Evolutionary conservation across 495 filamentous ascomycete species (phyloP).

Genomic region (Penicillium coffeae): DNA sequence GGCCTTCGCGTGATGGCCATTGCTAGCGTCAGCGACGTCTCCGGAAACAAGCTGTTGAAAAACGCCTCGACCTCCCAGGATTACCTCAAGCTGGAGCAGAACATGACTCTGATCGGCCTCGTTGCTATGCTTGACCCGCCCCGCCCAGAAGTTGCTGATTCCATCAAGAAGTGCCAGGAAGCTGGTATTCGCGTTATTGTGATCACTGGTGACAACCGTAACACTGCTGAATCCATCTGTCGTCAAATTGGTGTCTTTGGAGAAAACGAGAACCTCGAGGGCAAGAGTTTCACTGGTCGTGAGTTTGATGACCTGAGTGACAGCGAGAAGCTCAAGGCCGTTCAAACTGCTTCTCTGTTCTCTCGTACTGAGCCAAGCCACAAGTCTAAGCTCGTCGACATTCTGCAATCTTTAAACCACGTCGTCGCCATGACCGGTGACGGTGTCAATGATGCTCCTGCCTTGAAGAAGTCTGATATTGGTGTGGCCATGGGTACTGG

Average conservation of each 20-base stretch:
- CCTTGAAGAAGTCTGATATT: constrained; percentile 97
- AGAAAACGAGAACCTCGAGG: constrained; percentile 71
- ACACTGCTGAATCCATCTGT: constrained; percentile 96
- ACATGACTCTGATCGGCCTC: constrained; percentile 89
- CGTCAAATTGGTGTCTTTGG: constrained; percentile 95
- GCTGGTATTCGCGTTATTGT: constrained; percentile 97
- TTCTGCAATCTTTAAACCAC: constrained; percentile 87
- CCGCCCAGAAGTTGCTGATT: constrained; percentile 83
- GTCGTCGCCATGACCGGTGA: constrained; percentile 99
- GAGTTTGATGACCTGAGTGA: constrained; percentile 88
- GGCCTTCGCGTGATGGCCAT: constrained; percentile 95
- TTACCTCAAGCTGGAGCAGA: constrained; percentile 83
- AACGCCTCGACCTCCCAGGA: constrained; percentile 77
- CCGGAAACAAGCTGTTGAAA: constrained; percentile 62
- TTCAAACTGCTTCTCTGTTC: constrained; percentile 84
- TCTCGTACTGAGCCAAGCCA: constrained; percentile 95
- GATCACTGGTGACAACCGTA: constrained; percentile 96
- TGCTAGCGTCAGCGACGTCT: constrained; percentile 71
- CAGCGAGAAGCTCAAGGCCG: constrained; percentile 73
- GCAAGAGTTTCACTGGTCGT: constrained; percentile 92
- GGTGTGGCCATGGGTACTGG: constrained; percentile 99
- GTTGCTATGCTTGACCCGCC: constrained; percentile 97
- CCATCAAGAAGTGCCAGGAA: constrained; percentile 82
- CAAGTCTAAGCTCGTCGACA: constrained; percentile 94
- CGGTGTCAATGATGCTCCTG: constrained; percentile 97